These are phyloP conservation scores for Serendipita indica DNA, from an alignment of 768 basidiomycete species.

Conservation along the genomic window DNA sequence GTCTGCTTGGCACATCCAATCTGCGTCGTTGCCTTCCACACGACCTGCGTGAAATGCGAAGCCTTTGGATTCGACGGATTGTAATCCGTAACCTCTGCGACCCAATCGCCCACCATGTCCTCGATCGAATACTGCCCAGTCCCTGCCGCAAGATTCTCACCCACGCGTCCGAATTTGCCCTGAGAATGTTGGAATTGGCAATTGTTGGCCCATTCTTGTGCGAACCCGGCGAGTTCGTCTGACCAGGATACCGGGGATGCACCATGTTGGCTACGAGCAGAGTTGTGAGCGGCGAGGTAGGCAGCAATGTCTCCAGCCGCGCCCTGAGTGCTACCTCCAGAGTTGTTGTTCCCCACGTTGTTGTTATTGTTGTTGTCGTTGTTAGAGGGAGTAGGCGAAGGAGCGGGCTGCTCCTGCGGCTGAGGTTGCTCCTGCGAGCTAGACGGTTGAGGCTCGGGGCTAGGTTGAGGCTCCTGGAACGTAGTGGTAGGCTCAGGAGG, in stretches of 20 bases:
- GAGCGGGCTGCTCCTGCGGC: conserved; percentile 8
- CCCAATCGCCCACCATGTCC: conserved; percentile 43
- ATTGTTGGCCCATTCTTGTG: conserved; percentile 51
- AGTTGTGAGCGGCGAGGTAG: conserved; percentile 50
- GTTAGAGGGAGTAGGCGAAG: conserved; percentile 8
- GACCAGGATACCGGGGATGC: conserved; percentile 53
- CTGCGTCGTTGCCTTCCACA: conserved; percentile 53
- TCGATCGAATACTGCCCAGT: conserved; percentile 41
- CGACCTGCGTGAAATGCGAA: conserved; percentile 64
- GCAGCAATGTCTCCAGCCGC: conserved; percentile 34
- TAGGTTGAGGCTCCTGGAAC: conserved; percentile 8
- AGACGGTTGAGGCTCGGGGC: neutral
- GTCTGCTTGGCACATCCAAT: conserved; percentile 46
- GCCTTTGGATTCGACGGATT: conserved; percentile 38
- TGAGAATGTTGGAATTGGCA: conserved; percentile 60
- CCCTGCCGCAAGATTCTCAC: conserved; percentile 64
- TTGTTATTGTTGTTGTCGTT: conserved; percentile 14
- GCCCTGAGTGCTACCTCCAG: conserved; percentile 13
- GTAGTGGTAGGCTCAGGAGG: conserved; percentile 11
- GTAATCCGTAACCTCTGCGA: conserved; percentile 49
- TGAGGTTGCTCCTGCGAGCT: neutral
- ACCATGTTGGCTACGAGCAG: conserved; percentile 44
- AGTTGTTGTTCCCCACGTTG: conserved; percentile 12
- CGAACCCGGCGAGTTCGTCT: conserved; percentile 40
- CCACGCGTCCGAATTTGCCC: conserved; percentile 46